These are phyloP conservation scores for Gynostemma pentaphyllum DNA, from an alignment of 306 rosid genomes.

Conservation along the genomic window DNA sequence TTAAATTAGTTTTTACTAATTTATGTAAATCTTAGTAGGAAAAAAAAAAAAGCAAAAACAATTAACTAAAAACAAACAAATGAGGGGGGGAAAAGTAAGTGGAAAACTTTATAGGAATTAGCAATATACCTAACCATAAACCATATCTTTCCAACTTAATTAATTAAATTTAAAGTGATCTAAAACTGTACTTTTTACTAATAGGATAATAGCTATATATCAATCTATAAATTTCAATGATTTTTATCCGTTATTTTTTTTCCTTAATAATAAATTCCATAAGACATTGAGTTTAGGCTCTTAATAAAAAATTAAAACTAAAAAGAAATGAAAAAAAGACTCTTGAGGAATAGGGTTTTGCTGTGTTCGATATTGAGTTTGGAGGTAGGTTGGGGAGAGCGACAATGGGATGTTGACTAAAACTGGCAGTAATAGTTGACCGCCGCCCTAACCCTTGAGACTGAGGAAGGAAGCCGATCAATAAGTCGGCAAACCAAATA, in stretches of 20 bases:
- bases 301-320: too few species aligned
- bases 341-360: not conserved
- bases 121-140: constrained; percentile 6
- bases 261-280: too few species aligned
- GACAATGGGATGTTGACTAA: constrained; percentile 1
- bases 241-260: too few species aligned
- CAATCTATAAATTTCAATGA: too few species aligned
- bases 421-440: constrained; percentile 10
- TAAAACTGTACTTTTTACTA: not conserved
- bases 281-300: too few species aligned
- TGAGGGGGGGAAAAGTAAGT: not conserved
- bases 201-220: not conserved
- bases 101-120: not conserved
- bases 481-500: not conserved
- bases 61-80: not conserved
- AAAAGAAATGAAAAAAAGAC: too few species aligned
- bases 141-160: not conserved
- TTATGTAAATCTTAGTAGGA: too few species aligned
- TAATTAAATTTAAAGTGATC: too few species aligned
- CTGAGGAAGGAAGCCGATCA: not conserved
- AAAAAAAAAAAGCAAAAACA: too few species aligned
- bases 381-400: too few species aligned
- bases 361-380: not conserved
- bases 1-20: too few species aligned
- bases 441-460: constrained; percentile 9